A percentile compares a stretch with the other conserved stretches of the same genome.
Evolutionary conservation across 345 rosid genomes (phyloP).

Genomic region (Garcia nutans): DNA sequence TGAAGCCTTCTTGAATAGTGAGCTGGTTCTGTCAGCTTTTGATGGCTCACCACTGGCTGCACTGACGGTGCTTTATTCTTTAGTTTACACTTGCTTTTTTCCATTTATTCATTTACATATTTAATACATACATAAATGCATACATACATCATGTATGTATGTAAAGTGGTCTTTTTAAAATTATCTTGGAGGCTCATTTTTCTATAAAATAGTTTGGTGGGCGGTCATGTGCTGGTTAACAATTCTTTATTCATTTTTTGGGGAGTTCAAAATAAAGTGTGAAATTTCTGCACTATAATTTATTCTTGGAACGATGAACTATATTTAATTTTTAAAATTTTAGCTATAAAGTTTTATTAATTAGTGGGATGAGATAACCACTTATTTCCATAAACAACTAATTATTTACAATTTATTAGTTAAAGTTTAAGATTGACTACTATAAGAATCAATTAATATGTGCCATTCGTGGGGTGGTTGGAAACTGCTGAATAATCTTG

Average conservation of each 20-base stretch:
- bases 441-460: no score
- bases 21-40: constrained; percentile 88
- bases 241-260: not conserved
- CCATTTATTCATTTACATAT: not conserved
- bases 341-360: not conserved
- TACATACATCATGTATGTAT: no score
- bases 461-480: no score
- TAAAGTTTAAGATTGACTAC: no score
- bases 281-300: not conserved
- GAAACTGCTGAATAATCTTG: no score
- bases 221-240: not conserved
- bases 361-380: not conserved
- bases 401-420: not conserved
- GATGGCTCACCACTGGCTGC: constrained; percentile 99
- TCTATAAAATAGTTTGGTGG: not conserved
- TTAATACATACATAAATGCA: not conserved
- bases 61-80: constrained; percentile 59
- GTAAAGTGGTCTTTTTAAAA: no score
- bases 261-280: not conserved
- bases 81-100: not conserved
- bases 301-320: not conserved
- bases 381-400: not conserved
- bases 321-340: not conserved
- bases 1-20: constrained; percentile 88
- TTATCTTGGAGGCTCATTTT: not conserved